phyloP scores from a whole-genome alignment of 169 alveolate genomes.

The Eimeria sp. region DNA sequence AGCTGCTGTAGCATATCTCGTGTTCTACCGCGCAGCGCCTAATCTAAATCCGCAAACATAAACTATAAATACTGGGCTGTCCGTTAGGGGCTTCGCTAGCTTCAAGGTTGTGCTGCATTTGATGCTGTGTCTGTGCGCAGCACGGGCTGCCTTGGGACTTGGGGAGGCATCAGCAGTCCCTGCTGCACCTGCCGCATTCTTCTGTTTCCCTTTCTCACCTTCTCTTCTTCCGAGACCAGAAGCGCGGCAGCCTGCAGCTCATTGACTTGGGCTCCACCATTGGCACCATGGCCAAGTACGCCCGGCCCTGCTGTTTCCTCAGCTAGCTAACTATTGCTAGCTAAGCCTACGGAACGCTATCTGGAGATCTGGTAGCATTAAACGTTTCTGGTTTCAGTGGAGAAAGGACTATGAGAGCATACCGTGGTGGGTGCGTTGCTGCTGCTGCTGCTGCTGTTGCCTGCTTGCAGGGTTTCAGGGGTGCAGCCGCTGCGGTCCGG shows the following conservation, averaged over 20 bases:
- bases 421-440: too few species aligned
- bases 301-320: not conserved
- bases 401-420: not conserved
- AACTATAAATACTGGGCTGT: too few species aligned
- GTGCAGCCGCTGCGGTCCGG: conserved; percentile 88
- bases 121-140: conserved; percentile 74
- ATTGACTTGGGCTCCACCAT: conserved; percentile 95
- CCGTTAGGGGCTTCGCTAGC: too few species aligned
- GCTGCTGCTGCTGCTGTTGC: not conserved
- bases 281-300: conserved; percentile 92
- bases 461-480: conserved; percentile 85
- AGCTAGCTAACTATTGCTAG: not conserved
- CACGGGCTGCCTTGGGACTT: conserved; percentile 95
- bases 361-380: not conserved
- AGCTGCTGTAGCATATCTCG: too few species aligned
- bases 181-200: conserved; percentile 94
- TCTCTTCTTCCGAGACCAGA: conserved; percentile 88
- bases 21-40: too few species aligned
- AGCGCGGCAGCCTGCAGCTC: conserved; percentile 84
- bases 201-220: conserved; percentile 94
- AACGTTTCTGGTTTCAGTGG: not conserved
- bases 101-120: conserved; percentile 62
- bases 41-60: too few species aligned
- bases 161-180: conserved; percentile 94
- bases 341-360: not conserved